Percentiles rank a stretch among this genome's conserved stretches.
These are phyloP conservation scores for Pseudozyma hubeiensis DNA, from an alignment of 1,284 basidiomycete species.

Conservation along the genomic window DNA sequence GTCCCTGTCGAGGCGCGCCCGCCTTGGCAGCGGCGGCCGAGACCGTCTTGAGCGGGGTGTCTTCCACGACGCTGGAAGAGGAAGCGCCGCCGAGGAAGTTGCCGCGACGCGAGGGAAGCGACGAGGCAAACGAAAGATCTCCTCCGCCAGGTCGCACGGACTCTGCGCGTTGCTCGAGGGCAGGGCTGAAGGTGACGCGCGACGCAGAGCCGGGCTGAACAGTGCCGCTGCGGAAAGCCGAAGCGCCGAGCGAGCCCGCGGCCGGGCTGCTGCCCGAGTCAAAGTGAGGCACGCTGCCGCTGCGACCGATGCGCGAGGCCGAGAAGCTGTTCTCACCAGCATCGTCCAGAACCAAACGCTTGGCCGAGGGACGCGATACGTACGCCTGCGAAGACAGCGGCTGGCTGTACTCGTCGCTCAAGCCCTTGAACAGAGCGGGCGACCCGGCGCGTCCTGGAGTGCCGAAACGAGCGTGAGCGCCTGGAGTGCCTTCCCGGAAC, in stretches of 20 bases:
- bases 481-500: slow-evolving; percentile 65
- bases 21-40: slow-evolving; percentile 43
- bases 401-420: slow-evolving; percentile 72
- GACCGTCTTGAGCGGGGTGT: slow-evolving; percentile 51
- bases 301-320: slow-evolving; percentile 42
- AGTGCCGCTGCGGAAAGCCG: slow-evolving; percentile 48
- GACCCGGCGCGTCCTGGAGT: slow-evolving; percentile 62
- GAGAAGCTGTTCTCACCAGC: slow-evolving; percentile 43
- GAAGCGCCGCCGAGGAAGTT: slow-evolving; percentile 39
- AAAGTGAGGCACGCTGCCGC: slow-evolving; percentile 49
- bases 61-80: slow-evolving; percentile 37
- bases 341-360: slow-evolving; percentile 87
- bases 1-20: slow-evolving; percentile 40
- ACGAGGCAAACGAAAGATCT: slow-evolving; percentile 54
- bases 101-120: slow-evolving; percentile 50
- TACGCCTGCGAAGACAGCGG: slow-evolving; percentile 72
- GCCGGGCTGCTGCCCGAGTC: slow-evolving; percentile 39
- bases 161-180: slow-evolving; percentile 53
- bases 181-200: slow-evolving; percentile 61
- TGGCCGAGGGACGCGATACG: slow-evolving; percentile 84
- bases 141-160: slow-evolving; percentile 48
- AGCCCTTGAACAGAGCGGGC: slow-evolving; percentile 70
- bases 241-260: slow-evolving; percentile 33
- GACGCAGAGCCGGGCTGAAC: slow-evolving; percentile 41
- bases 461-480: slow-evolving; percentile 40